Base-by-base conservation (phyloP, 805 yeast species). In the Saturnispora mendoncae region DNA sequence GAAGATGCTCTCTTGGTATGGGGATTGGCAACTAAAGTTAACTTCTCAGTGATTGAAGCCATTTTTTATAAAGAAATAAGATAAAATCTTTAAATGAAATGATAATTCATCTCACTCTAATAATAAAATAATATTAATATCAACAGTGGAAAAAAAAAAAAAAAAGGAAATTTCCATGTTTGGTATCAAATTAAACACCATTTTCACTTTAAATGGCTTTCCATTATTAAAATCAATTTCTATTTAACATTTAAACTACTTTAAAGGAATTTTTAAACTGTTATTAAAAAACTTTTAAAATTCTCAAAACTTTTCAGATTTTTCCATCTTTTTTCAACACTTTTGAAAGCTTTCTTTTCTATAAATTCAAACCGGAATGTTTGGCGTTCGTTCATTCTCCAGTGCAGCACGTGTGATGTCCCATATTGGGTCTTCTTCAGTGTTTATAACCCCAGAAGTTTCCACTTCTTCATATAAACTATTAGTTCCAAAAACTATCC, bases 371-470 rank as follows among this genome's bases (percentile, higher is more conserved):
- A 7, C 15, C 25, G 28, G 8, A 20, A 38, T 38, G 41, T 25
- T 38, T 9, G 41, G 41, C n/a, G 27, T 24, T 18, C 41, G 41
- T 33, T 31, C 36, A 21, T 33, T 39, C 28, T 39, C 42, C 13
- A 19, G 37, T 20, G 14, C 38, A 8, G 14, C 33, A 2, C 33
- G 48, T 3, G 50, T 59, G 15, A 49, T 54, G 31, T 83, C 94
- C 2, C 82, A 86, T 57, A 74, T 90, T 39, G 97, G 97, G 6
- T 74, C 83, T 24, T 65, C 80, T 7, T 94, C 97, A 5, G 74
- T 90, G 35, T 68, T 74, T 48, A 49, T 85, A 17, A 73, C 84
- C 2, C 71, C 74, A 18, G 85, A 76, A 18, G 84, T 85, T 24
- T 55, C 64, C 43, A 55, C 76, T 46, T 56, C 59, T 42, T 53